A percentile compares a stretch with the other conserved stretches of the same genome.
Conservation (phyloP, 306 rosid genomes). For the Prunus dulcis region DNA sequence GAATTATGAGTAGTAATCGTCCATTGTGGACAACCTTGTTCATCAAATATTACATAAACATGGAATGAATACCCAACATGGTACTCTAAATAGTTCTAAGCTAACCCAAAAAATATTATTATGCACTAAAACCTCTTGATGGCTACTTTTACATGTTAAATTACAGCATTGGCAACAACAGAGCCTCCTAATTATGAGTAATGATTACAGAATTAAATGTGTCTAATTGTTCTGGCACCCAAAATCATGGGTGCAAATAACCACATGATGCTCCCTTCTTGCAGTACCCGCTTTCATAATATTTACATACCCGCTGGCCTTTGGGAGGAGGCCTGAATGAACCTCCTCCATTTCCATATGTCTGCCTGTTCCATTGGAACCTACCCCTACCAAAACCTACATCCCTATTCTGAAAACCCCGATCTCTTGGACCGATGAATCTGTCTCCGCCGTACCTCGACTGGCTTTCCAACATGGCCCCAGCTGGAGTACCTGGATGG, state of each 20-base stretch:
- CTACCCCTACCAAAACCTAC: slow-evolving; percentile 50
- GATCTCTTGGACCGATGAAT: slow-evolving; percentile 45
- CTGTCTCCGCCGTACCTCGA: slow-evolving; percentile 60
- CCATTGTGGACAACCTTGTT: slow-evolving; percentile 2
- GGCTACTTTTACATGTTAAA: slow-evolving; percentile 51
- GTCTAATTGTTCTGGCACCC: slow-evolving; percentile 36
- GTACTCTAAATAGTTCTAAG: slow-evolving; percentile 8
- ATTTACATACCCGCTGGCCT: slow-evolving; percentile 93
- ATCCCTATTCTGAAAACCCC: slow-evolving; percentile 57
- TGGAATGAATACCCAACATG: neutral
- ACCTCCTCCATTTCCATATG: slow-evolving; percentile 50
- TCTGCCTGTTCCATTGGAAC: slow-evolving; percentile 53
- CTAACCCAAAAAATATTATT: slow-evolving; percentile 31
- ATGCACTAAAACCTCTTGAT: slow-evolving; percentile 43
- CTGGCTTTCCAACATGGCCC: slow-evolving; percentile 46
- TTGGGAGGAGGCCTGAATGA: slow-evolving; percentile 48
- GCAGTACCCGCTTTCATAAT: slow-evolving; percentile 73
- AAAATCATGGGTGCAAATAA: slow-evolving; percentile 75
- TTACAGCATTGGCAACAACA: slow-evolving; percentile 58
- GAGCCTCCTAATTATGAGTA: slow-evolving; percentile 42
- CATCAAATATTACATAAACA: neutral
- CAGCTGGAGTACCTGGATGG: slow-evolving; percentile 26
- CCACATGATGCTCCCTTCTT: slow-evolving; percentile 69
- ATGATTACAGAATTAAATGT: slow-evolving; percentile 51
- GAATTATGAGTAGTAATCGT: neutral